Evolutionary conservation across 1,284 basidiomycete genomes (phyloP), one percentile per base, ranked within the genome.

Genomic region (Cutaneotrichosporon sp.): DNA sequence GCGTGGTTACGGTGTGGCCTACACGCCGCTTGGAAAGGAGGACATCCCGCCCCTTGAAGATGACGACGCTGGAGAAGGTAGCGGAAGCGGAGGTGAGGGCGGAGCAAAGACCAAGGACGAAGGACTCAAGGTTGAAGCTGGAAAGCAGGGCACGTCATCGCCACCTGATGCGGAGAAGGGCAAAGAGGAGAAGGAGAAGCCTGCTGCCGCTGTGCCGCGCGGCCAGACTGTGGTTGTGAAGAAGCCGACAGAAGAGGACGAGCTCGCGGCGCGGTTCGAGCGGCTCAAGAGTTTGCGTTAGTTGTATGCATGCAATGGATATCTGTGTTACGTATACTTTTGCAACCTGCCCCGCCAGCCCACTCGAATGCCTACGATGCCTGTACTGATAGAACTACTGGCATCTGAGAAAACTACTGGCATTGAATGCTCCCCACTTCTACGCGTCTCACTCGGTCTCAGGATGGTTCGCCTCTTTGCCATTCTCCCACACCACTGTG

Each of bases 1-100:
- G 1, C 88, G 84, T 68, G 90, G 85, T 2, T 96, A 94, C 64
- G 81, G 82, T 2, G 80, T 92, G n/a, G 72, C 80, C 42, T 93
- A 87, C 85, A 67, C 47, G 8, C 42, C 42, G 19, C 42, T 31
- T 4, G 29, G 29, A 11, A 44, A 32, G 26, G 46, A 12, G 12
- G 50, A 42, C 8, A 27, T 46, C 5, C 50, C 26, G 20, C 45
- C 14, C 10, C 26, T 37, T 41, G 48, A 45, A 2, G 34, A 44
- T 11, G 47, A 34, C n/a, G 51, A 44, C 3, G 74, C 65, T 22
- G 63, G 65, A 52, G 63, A 67, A 9, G 65, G 59, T 38, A 67
- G 59, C 38, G 65, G 61, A 22, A 66, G 61, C n/a, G 72, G 66
- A 17, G 73, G 68, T 16, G 52, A 45, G 16, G 19, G 51, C n/a